phyloP scores from a whole-genome alignment of 2,329 filamentous ascomycete genomes.

The Ophiostoma sp. region DNA sequence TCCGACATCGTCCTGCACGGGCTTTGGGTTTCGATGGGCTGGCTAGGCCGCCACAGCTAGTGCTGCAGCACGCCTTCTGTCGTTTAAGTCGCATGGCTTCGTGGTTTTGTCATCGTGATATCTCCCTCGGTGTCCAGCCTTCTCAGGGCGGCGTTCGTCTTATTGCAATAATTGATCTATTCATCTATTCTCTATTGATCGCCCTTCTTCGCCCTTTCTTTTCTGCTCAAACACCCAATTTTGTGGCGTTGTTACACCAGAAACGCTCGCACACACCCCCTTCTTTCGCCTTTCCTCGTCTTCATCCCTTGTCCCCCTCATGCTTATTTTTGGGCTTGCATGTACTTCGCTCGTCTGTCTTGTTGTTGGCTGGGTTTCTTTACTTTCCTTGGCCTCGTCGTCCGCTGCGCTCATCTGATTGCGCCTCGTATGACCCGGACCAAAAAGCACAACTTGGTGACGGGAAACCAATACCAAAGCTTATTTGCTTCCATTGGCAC shows the following conservation, averaged over 20 bases:
- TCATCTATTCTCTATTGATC: not conserved
- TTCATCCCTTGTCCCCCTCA: not conserved
- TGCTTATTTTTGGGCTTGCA: constrained; percentile 16
- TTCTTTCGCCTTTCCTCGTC: not conserved
- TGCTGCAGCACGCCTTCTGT: not conserved
- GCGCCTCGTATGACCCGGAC: not conserved
- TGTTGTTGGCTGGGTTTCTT: not conserved
- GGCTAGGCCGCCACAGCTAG: not conserved
- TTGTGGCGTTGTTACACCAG: constrained; percentile 21
- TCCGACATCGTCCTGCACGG: not conserved
- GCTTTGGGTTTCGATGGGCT: not conserved
- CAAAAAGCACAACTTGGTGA: not conserved
- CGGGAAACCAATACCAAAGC: constrained; percentile 2
- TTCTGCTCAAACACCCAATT: not conserved
- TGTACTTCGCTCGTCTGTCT: not conserved
- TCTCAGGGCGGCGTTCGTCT: not conserved
- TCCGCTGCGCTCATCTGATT: not conserved
- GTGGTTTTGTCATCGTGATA: not conserved
- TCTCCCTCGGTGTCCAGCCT: not conserved
- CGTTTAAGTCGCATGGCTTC: not conserved
- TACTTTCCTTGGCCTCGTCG: not conserved
- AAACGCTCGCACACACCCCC: not conserved
- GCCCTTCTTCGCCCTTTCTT: not conserved
- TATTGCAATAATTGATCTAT: not conserved
- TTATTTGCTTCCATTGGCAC: constrained; percentile 3